A percentile compares a stretch with the other conserved stretches of the same genome.
Evolutionary conservation across 306 rosid species (phyloP).

Genomic region (Cucurbita maxima): DNA sequence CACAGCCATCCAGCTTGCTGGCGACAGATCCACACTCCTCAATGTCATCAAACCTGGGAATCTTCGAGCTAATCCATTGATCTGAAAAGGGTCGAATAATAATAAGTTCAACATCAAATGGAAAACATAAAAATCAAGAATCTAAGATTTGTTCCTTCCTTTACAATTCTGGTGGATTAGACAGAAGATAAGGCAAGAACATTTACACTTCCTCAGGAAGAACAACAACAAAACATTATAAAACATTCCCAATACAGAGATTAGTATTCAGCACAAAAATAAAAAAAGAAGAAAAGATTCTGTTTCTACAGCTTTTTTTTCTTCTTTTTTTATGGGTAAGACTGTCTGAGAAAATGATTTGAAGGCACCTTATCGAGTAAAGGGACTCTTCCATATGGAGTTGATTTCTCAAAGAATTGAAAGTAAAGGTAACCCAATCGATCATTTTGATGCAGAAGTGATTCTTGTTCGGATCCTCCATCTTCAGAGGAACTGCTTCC

Average conservation of each 20-base stretch:
- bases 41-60: conserved; percentile 79
- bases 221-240: not conserved
- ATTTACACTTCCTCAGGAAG: not conserved
- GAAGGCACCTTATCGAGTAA: conserved; percentile 71
- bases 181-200: not conserved
- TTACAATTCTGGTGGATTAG: not conserved
- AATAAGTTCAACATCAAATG: too few relatives aligned
- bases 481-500: conserved; percentile 75
- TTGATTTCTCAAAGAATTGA: conserved; percentile 79
- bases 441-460: conserved; percentile 31
- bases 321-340: not conserved
- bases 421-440: conserved; percentile 64
- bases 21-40: conserved; percentile 91
- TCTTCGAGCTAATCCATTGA: conserved; percentile 55
- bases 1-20: conserved; percentile 98
- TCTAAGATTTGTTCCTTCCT: not conserved
- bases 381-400: conserved; percentile 94
- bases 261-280: not conserved
- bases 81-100: conserved; percentile 30
- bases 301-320: not conserved
- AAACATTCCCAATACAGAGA: not conserved
- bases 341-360: not conserved
- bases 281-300: not conserved
- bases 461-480: conserved; percentile 65
- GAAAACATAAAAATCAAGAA: not conserved